These are phyloP conservation scores for Yamadazyma songkhlaensis DNA, from an alignment of 1,139 yeast genomes.

Conservation along the genomic window DNA sequence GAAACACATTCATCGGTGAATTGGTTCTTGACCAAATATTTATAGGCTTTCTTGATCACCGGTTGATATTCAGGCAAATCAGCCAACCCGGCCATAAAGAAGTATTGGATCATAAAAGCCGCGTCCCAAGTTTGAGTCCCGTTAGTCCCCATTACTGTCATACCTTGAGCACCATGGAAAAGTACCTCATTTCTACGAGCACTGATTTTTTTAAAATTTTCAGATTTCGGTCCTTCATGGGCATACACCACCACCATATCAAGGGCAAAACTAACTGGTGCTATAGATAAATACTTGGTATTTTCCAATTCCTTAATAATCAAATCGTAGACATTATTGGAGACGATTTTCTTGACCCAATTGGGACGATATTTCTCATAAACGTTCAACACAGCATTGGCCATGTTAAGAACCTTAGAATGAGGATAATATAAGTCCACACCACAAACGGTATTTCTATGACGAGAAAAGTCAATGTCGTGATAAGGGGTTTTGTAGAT, in stretches of 20 bases:
- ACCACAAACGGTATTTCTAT: conserved; percentile 86
- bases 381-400: conserved; percentile 55
- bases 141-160: conserved; percentile 95
- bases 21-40: conserved; percentile 77
- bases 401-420: conserved; percentile 59
- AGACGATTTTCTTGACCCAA: conserved; percentile 60
- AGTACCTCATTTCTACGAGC: conserved; percentile 71
- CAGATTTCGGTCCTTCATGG: conserved; percentile 71
- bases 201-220: conserved; percentile 52
- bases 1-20: conserved; percentile 75
- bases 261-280: conserved; percentile 91
- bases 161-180: conserved; percentile 86
- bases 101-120: conserved; percentile 85
- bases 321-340: conserved; percentile 55
- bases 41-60: conserved; percentile 60
- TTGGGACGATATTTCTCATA: conserved; percentile 78
- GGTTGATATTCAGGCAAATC: conserved; percentile 64
- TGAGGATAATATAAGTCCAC: conserved; percentile 95
- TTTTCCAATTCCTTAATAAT: conserved; percentile 73
- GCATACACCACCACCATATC: conserved; percentile 66
- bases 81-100: conserved; percentile 76
- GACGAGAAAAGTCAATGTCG: conserved; percentile 60
- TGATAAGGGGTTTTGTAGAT: conserved; percentile 69
- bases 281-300: conserved; percentile 82
- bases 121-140: conserved; percentile 98